Evolutionary conservation across 2,329 filamentous ascomycete genomes (phyloP), one percentile per base, ranked within the genome.

Genomic region (Colletotrichum simmondsii): DNA sequence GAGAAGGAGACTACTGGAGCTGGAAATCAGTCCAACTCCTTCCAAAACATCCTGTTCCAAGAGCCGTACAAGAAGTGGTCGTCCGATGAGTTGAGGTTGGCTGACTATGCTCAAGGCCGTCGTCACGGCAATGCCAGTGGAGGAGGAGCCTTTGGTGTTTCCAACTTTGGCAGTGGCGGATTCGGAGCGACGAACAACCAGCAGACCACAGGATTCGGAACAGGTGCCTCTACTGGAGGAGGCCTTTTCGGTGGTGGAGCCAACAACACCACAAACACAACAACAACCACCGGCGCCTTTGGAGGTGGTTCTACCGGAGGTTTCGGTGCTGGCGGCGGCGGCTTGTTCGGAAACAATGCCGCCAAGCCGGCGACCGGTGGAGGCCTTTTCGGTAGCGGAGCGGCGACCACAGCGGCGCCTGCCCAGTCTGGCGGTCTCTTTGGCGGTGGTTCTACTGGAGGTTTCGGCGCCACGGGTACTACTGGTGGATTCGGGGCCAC

Each of bases 41-140:
- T 93, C 81, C 94, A 97, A 82, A 96, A 92, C 77, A 91, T 97
- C 69, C 85, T 92, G 26, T 95, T 96, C 81, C 92, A 93, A 83
- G 91, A 92, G 28, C 90, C 93, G 1, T 97, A 96, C 85, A 92
- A 92, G 81, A 97, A 97, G 81, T 98, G 93, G 86, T 98, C 96
- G 11, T 90, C 94, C n/a, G 97, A 94, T 78, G 93, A 97, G 81
- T 84, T 97, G 66, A 89, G 94, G 79, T 83, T 97, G 74, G 94
- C 91, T 58, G 97, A 99, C 82, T 99, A 99, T 81, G 90, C 92
- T 72, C 93, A 95, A 82, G 95, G 95, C 63, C 92, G 95, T 72
- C 92, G 93, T 66, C 94, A 90, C 80, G 97, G 95, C 42, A 97
- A 96, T 82, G 89, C 90, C 54, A 94, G 93, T 74, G 95, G 94